Evolutionary conservation across 768 basidiomycete genomes (phyloP).

Genomic region (Lactarius sp.): DNA sequence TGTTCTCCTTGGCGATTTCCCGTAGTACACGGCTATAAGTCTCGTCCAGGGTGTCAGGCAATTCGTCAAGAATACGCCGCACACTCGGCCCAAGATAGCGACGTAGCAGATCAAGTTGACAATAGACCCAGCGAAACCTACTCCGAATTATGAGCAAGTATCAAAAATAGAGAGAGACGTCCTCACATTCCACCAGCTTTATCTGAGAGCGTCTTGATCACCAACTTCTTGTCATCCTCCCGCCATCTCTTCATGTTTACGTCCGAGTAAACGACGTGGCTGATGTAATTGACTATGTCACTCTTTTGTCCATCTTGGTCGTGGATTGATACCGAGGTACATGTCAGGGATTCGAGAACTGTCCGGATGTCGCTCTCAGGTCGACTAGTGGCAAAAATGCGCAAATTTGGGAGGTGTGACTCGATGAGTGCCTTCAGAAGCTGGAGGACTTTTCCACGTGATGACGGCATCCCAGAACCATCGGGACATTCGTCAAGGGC

Average conservation of each 20-base stretch:
- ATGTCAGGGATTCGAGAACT: neutral
- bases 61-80: neutral
- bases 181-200: conserved; percentile 8
- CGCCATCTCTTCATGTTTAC: neutral
- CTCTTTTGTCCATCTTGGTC: neutral
- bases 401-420: neutral
- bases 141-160: neutral
- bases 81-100: neutral
- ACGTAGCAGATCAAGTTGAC: neutral
- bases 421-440: neutral
- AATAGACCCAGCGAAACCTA: conserved; percentile 12
- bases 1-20: neutral
- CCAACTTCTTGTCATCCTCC: neutral
- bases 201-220: neutral
- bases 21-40: neutral
- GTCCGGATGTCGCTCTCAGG: neutral
- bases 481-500: conserved; percentile 1
- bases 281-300: neutral
- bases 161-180: neutral
- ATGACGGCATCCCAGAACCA: neutral
- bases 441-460: neutral
- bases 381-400: neutral
- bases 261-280: neutral
- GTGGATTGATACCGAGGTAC: neutral
- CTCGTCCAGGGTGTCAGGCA: neutral